Evolutionary conservation across 306 rosid genomes (phyloP), one percentile per base, ranked within the genome.

Genomic region (Sechiopsis laciniata): DNA sequence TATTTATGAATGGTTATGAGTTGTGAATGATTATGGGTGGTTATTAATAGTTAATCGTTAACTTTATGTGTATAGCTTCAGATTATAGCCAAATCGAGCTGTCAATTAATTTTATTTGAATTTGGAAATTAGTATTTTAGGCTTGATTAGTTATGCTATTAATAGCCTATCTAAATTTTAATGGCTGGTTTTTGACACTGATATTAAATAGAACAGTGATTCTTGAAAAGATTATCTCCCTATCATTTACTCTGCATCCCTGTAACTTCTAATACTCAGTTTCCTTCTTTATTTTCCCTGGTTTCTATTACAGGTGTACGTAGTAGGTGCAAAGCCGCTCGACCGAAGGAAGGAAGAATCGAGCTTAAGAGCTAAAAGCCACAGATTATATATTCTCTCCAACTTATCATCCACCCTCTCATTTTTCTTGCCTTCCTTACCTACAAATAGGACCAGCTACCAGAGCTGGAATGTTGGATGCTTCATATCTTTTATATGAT

Each of bases 361-460:
- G 48, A 42, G 11, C 2, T 42, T 55, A 35, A 46, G 73, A 71
- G 56, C 79, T 20, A 37, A 12, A 56, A 81, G 84, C 74, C 75
- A 29, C 42, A 71, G 74, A 50, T 72, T 77, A 58, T 61, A 55
- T 55, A 63, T 63, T 69, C 61, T 17, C 67, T 76, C 64, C 74
- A 78, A 66, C 82, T 78, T 76, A 77, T 78, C 45, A 51, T 46
- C 29, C 73, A 37, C 80, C 26, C 14, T 78, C 80, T 76, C 76
- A 66, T 69, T 61, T 53, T 76, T 65, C 51, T 68, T 59, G 6
- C 74, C 67, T 80, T n/a, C 76, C 59, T 78, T 78, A 62, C 35
- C 72, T 26, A 58, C 58, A n/a, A 65, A 67, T 50, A 67, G 37
- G 14, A 67, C 72, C 16, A 67, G 19, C 10, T 67, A 42, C 19